A percentile compares a stretch with the other conserved stretches of the same genome.
These are phyloP conservation scores for Gossypium gossypioides DNA, from an alignment of 441 rosid species.

Conservation along the genomic window DNA sequence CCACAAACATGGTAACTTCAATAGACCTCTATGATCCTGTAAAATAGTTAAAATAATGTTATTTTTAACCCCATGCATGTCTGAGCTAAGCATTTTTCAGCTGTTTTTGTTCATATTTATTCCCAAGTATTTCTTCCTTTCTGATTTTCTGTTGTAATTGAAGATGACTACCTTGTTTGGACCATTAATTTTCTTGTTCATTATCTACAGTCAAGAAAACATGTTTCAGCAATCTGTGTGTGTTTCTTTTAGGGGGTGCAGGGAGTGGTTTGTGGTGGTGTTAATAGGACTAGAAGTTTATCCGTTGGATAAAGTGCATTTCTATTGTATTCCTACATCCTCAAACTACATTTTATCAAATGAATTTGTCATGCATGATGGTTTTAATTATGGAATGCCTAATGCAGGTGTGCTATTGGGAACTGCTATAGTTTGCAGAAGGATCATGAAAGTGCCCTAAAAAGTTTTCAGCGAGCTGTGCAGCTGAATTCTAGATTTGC, in stretches of 20 bases:
- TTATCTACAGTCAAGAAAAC: background rate
- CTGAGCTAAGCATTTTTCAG: background rate
- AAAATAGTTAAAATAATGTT: background rate
- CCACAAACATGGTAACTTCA: constrained; percentile 80
- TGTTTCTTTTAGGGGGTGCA: background rate
- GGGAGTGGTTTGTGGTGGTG: background rate
- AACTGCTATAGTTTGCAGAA: constrained; percentile 84
- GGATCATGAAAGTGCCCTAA: constrained; percentile 85
- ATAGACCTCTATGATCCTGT: background rate
- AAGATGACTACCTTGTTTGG: background rate
- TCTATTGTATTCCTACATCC: background rate
- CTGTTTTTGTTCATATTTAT: background rate
- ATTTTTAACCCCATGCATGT: background rate
- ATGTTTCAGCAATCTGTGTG: background rate
- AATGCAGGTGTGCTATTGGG: constrained; percentile 84
- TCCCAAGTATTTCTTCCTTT: background rate
- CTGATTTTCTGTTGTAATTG: background rate
- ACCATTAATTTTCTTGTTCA: background rate
- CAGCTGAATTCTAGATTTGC: constrained; percentile 77
- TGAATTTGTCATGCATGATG: background rate
- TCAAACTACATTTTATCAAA: background rate
- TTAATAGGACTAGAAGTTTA: background rate
- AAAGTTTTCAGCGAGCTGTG: constrained; percentile 75
- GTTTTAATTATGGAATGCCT: constrained; percentile 12
- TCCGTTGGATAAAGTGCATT: background rate